Percentiles rank a stretch among this genome's conserved stretches.
phyloP scores from a whole-genome alignment of 208 protist species.

The Crithidia brevicula region DNA sequence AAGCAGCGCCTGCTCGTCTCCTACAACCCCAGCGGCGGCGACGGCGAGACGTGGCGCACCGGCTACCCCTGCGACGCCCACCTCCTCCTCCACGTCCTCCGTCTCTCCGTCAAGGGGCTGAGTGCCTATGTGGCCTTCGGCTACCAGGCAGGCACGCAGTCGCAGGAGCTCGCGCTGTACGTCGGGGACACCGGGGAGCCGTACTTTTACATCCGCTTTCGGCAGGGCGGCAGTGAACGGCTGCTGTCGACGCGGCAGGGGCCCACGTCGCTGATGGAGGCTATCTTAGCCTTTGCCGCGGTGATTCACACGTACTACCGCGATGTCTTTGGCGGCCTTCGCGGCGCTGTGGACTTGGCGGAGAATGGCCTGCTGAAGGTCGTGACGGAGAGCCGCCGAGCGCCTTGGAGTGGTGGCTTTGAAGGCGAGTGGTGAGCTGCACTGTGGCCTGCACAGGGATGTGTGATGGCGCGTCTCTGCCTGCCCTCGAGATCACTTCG shows the following conservation, averaged over 20 bases:
- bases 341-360: slow-evolving; percentile 64
- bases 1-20: slow-evolving; percentile 52
- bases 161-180: slow-evolving; percentile 57
- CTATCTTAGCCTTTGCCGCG: slow-evolving; percentile 66
- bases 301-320: slow-evolving; percentile 61
- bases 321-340: slow-evolving; percentile 60
- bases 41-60: slow-evolving; percentile 52
- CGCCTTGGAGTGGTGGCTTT: background rate
- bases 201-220: slow-evolving; percentile 84
- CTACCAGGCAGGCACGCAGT: slow-evolving; percentile 46
- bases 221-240: slow-evolving; percentile 33
- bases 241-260: slow-evolving; percentile 59
- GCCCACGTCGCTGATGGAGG: slow-evolving; percentile 70
- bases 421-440: background rate
- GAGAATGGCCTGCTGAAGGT: slow-evolving; percentile 30
- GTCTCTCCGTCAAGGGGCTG: slow-evolving; percentile 60
- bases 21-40: slow-evolving; percentile 53
- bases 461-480: background rate
- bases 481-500: background rate
- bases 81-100: slow-evolving; percentile 81
- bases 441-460: too few species aligned
- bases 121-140: slow-evolving; percentile 63
- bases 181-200: slow-evolving; percentile 81
- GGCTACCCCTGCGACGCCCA: slow-evolving; percentile 75
- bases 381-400: slow-evolving; percentile 20